A percentile compares a stretch with the other conserved stretches of the same genome.
Conservation (phyloP, 352 stramenopile genomes). For the Phytophthora vignae region DNA sequence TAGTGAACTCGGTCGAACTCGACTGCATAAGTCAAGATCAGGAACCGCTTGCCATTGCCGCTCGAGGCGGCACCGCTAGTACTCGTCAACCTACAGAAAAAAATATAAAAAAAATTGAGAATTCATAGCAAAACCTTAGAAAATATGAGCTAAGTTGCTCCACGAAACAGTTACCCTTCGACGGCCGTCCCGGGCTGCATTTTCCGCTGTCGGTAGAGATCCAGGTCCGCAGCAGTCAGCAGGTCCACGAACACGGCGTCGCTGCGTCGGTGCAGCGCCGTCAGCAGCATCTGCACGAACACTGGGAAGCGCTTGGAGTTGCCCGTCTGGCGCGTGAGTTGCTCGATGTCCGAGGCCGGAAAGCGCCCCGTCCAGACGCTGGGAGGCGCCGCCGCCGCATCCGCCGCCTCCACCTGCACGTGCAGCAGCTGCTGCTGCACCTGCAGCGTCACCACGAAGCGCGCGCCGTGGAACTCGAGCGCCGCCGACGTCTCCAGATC, state of each 20-base stretch:
- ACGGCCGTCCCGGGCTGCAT: conserved; percentile 27
- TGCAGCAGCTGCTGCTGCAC: conserved; percentile 67
- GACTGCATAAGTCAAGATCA: conserved; percentile 94
- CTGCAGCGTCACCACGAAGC: conserved; percentile 77
- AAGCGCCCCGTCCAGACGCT: conserved; percentile 74
- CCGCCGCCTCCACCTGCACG: conserved; percentile 67
- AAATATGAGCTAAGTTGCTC: conserved; percentile 11
- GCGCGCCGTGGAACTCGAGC: conserved; percentile 78
- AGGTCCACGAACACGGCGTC: conserved; percentile 93
- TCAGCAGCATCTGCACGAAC: conserved; percentile 94
- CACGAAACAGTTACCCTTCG: conserved; percentile 20
- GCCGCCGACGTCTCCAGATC: conserved; percentile 68
- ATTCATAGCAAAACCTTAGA: conserved; percentile 3
- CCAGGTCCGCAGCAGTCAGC: conserved; percentile 89
- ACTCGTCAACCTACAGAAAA: conserved; percentile 12
- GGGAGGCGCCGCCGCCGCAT: background rate
- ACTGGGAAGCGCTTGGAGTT: conserved; percentile 94
- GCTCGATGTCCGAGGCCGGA: conserved; percentile 82
- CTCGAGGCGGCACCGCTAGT: conserved; percentile 8
- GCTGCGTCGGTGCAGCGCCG: conserved; percentile 74
- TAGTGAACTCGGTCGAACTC: conserved; percentile 96
- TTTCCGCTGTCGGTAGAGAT: conserved; percentile 83
- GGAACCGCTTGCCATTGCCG: conserved; percentile 82
- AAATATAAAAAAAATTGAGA: conserved; percentile 11
- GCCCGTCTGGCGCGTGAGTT: conserved; percentile 93